Percentiles rank a stretch among this genome's conserved stretches.
Conservation (phyloP, 1,139 yeast species). For the Geotrichum phurueaensis region DNA sequence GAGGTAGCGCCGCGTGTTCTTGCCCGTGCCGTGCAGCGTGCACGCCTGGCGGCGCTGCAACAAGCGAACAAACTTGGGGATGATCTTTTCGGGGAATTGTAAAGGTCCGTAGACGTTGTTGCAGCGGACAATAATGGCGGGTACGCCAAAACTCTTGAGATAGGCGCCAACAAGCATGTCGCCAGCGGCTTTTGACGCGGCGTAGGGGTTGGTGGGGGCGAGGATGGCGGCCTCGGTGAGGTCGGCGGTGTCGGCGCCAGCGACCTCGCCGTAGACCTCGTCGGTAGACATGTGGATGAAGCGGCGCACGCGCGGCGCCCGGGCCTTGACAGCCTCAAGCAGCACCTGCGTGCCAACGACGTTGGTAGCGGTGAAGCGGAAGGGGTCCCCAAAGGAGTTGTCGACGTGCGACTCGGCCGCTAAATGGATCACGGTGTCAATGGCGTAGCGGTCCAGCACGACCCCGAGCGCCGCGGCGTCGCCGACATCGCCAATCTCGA, state of each 20-base stretch:
- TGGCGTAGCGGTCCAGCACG: slow-evolving; percentile 26
- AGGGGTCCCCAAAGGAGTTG: slow-evolving; percentile 45
- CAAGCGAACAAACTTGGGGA: slow-evolving; percentile 40
- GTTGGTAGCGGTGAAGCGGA: slow-evolving; percentile 46
- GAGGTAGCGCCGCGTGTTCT: slow-evolving; percentile 43
- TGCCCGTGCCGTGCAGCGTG: slow-evolving; percentile 47
- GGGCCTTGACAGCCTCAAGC: slow-evolving; percentile 40
- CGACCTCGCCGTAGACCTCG: slow-evolving; percentile 51
- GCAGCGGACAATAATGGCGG: slow-evolving; percentile 44
- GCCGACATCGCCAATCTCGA: slow-evolving; percentile 40
- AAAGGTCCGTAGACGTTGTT: slow-evolving; percentile 54
- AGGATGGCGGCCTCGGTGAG: slow-evolving; percentile 39
- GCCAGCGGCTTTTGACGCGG: slow-evolving; percentile 55
- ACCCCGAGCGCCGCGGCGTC: slow-evolving; percentile 27
- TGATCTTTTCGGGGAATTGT: slow-evolving; percentile 54
- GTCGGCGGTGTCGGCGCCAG: slow-evolving; percentile 28
- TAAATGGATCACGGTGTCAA: slow-evolving; percentile 44
- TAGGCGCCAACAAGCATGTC: slow-evolving; percentile 50
- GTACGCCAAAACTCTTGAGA: slow-evolving; percentile 42
- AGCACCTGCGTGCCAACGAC: slow-evolving; percentile 47
- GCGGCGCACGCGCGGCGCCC: slow-evolving; percentile 6
- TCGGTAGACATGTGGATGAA: slow-evolving; percentile 55
- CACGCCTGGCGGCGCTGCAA: slow-evolving; percentile 32
- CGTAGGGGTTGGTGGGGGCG: slow-evolving; percentile 54
- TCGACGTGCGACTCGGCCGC: slow-evolving; percentile 61